Conservation (phyloP, 2,329 filamentous ascomycete genomes). For the Ophiognomonia clavigignenti-juglandacearum region DNA sequence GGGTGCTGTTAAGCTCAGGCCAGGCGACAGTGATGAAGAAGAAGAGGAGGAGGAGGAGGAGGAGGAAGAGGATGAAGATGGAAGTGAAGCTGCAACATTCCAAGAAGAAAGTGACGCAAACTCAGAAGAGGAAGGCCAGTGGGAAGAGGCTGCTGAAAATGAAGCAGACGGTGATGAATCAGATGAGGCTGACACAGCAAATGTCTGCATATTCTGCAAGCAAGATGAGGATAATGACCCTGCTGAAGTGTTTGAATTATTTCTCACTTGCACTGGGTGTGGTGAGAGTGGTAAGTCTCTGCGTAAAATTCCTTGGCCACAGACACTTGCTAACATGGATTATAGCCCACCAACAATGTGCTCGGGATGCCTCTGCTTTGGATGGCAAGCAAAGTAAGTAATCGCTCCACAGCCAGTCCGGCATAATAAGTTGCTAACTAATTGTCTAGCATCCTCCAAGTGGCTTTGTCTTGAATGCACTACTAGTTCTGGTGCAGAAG, state of each 20-base stretch:
- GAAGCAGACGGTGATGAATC: conserved; percentile 47
- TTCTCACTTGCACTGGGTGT: conserved; percentile 71
- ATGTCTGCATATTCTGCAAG: conserved; percentile 67
- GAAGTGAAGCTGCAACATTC: conserved; percentile 29
- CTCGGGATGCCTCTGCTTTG: conserved; percentile 64
- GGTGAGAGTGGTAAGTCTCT: conserved; percentile 71
- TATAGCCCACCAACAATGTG: conserved; percentile 87
- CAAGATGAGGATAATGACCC: conserved; percentile 80
- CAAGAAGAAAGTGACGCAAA: conserved; percentile 32
- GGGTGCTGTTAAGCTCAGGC: conserved; percentile 52
- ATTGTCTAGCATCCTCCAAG: conserved; percentile 32
- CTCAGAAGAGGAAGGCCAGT: conserved; percentile 40
- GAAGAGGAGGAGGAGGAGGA: conserved; percentile 37
- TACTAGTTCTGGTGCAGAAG: conserved; percentile 24
- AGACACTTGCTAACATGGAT: conserved; percentile 33
- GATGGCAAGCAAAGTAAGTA: conserved; percentile 58
- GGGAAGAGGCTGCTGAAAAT: conserved; percentile 52
- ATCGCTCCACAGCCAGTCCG: conserved; percentile 8
- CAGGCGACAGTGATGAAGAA: conserved; percentile 43
- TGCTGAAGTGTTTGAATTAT: conserved; percentile 74
- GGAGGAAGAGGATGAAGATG: conserved; percentile 33
- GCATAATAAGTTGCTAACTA: conserved; percentile 21
- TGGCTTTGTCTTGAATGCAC: conserved; percentile 51
- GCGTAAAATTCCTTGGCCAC: background rate
- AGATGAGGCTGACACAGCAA: conserved; percentile 51